Evolutionary conservation across 495 filamentous ascomycete species (phyloP).

Genomic region (Symbiotaphrina buchneri): DNA sequence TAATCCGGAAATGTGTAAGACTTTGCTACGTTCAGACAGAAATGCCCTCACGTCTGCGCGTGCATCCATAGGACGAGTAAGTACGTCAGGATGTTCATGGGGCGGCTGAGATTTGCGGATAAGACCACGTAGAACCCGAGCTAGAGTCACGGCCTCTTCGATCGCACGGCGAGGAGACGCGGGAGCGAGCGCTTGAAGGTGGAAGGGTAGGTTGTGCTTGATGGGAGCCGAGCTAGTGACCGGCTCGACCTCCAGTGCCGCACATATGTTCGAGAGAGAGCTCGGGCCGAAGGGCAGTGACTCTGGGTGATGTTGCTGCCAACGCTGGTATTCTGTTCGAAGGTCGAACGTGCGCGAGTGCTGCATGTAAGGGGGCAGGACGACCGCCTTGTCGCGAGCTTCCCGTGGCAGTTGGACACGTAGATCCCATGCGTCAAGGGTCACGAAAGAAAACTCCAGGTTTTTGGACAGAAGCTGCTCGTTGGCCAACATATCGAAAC

Average conservation of each 20-base stretch:
- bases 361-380: constrained; percentile 88
- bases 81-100: constrained; percentile 79
- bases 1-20: constrained; percentile 88
- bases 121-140: constrained; percentile 73
- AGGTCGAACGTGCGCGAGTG: constrained; percentile 94
- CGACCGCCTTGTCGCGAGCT: constrained; percentile 92
- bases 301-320: constrained; percentile 96
- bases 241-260: constrained; percentile 89
- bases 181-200: constrained; percentile 85
- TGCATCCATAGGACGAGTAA: constrained; percentile 90
- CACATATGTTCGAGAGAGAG: constrained; percentile 89
- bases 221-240: constrained; percentile 93
- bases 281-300: constrained; percentile 91
- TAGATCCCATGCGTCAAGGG: constrained; percentile 93
- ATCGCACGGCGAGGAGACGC: constrained; percentile 93
- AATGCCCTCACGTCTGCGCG: constrained; percentile 94
- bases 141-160: constrained; percentile 89
- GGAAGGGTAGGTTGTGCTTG: constrained; percentile 96
- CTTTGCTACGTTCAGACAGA: constrained; percentile 84
- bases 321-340: constrained; percentile 89
- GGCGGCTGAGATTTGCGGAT: constrained; percentile 89
- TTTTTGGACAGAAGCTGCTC: constrained; percentile 71
- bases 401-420: constrained; percentile 93
- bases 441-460: constrained; percentile 92
- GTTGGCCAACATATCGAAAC: constrained; percentile 77